Percentiles rank a stretch among this genome's conserved stretches.
Conservation (phyloP, 225 moss, liverwort and hornwort genomes). For the Antitrichia curtipendula region DNA sequence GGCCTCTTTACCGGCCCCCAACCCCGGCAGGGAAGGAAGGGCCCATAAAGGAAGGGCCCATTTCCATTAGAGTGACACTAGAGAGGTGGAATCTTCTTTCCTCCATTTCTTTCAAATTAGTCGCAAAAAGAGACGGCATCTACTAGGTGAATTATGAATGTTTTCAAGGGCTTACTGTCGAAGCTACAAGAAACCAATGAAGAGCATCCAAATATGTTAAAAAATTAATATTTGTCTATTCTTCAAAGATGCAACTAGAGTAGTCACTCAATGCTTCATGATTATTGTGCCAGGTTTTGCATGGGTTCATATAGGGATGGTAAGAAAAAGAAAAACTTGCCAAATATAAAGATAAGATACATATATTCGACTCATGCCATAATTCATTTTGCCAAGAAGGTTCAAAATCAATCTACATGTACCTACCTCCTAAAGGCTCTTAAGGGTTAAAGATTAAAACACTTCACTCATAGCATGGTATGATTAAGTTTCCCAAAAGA, state of each 20-base stretch:
- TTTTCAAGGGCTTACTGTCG: background rate
- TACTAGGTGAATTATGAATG: background rate
- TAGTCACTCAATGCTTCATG: rapidly evolving
- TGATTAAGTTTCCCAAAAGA: background rate
- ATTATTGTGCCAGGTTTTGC: background rate
- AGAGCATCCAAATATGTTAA: background rate
- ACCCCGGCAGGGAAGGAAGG: background rate
- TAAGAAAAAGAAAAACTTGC: background rate
- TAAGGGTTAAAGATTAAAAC: background rate
- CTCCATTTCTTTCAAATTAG: background rate
- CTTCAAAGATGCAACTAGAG: background rate
- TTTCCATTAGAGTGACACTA: background rate
- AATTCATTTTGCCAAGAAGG: background rate
- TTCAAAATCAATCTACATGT: background rate
- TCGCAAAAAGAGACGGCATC: background rate
- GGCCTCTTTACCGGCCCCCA: background rate
- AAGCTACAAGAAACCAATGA: background rate
- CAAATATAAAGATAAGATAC: background rate
- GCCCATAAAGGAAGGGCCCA: background rate
- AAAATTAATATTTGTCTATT: background rate
- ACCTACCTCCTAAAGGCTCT: background rate
- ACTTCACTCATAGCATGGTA: background rate
- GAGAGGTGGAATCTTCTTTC: background rate
- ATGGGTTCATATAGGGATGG: background rate
- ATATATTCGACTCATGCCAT: background rate